Conservation (phyloP, 139 green algal species). For the Chlorella sp. region DNA sequence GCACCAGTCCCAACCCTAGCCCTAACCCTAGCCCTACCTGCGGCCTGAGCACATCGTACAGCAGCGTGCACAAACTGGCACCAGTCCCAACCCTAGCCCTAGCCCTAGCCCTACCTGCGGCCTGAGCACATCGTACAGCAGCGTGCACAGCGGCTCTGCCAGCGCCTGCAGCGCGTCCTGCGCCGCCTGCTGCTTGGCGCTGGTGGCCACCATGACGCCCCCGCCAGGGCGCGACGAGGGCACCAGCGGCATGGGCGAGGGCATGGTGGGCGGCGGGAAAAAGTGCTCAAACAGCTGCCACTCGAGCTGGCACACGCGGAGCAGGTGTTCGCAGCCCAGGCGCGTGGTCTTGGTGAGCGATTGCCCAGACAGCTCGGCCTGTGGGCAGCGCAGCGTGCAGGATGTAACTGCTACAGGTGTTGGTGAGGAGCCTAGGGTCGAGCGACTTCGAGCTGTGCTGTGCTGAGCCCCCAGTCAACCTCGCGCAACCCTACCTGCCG, state of each 20-base stretch:
- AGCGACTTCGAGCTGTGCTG: no score
- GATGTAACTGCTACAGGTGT: no score
- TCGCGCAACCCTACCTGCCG: no score
- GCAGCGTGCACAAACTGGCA: no score
- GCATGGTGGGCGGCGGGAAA: constrained; percentile 40
- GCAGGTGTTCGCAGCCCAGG: constrained; percentile 78
- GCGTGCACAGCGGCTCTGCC: constrained; percentile 77
- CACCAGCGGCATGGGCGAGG: not conserved
- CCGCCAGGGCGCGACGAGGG: not conserved
- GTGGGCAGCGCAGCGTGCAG: no score
- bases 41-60: no score
- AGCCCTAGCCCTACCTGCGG: no score
- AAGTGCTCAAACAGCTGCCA: constrained; percentile 84
- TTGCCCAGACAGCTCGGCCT: constrained; percentile 6
- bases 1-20: no score
- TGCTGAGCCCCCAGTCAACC: no score
- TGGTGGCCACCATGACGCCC: not conserved
- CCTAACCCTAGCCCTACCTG: no score
- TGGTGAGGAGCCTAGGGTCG: no score
- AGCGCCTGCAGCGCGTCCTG: constrained; percentile 53
- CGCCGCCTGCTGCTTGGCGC: constrained; percentile 3
- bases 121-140: constrained; percentile 86
- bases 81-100: no score
- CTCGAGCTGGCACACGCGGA: constrained; percentile 74
- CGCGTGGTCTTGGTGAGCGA: constrained; percentile 58